Percentiles rank a stretch among this genome's conserved stretches.
Evolutionary conservation across 2,329 filamentous ascomycete species (phyloP).

Genomic region (Xylaria digitata): DNA sequence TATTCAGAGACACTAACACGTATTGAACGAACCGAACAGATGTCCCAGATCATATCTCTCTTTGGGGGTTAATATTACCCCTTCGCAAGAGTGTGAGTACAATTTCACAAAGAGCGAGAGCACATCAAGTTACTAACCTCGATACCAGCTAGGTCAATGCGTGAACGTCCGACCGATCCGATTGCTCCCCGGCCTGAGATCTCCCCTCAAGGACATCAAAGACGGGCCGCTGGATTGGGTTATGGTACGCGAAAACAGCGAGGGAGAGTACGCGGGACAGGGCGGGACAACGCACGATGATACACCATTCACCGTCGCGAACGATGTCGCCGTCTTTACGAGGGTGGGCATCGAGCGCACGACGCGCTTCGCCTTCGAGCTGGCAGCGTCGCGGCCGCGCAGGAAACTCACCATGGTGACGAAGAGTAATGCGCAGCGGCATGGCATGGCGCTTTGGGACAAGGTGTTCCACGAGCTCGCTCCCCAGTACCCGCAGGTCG

Average conservation of each 20-base stretch:
- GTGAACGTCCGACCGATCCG: conserved; percentile 1
- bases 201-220: neutral
- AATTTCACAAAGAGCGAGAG: too few relatives aligned
- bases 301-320: neutral
- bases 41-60: too few relatives aligned
- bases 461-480: conserved; percentile 4
- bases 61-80: too few relatives aligned
- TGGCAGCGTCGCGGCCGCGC: neutral
- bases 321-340: conserved; percentile 3
- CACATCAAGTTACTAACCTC: neutral
- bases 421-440: conserved; percentile 7
- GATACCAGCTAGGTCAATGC: neutral
- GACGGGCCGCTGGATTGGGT: neutral
- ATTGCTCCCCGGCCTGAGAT: neutral
- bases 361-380: conserved; percentile 12
- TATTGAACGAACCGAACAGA: too few relatives aligned
- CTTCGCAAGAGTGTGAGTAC: too few relatives aligned
- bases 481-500: conserved; percentile 9
- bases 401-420: conserved; percentile 6
- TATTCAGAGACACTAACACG: too few relatives aligned
- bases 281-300: neutral
- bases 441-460: conserved; percentile 2
- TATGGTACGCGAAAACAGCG: conserved; percentile 6
- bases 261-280: conserved; percentile 5
- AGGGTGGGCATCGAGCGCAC: neutral